These are phyloP conservation scores for Nectriaceae sp. DNA, from an alignment of 2,329 filamentous ascomycete species.

Conservation along the genomic window DNA sequence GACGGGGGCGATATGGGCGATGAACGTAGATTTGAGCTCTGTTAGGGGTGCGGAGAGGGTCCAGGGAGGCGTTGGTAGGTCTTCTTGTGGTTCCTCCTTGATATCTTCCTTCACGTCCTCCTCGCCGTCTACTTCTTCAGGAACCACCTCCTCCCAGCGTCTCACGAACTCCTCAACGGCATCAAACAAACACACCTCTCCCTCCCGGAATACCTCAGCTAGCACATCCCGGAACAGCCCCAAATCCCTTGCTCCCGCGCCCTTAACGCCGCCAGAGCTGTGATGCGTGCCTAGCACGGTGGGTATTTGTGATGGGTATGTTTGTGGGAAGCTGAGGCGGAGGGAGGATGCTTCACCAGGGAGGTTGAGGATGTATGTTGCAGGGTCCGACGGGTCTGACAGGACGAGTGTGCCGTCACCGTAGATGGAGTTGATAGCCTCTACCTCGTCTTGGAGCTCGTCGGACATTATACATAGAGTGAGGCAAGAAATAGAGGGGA, in stretches of 20 bases:
- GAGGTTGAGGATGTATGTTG: constrained; percentile 64
- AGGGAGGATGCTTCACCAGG: constrained; percentile 63
- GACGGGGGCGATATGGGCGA: constrained; percentile 75
- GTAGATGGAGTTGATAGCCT: constrained; percentile 85
- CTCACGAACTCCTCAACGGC: constrained; percentile 74
- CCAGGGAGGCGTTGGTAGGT: constrained; percentile 55
- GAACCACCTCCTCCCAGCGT: constrained; percentile 36
- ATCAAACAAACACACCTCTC: constrained; percentile 86
- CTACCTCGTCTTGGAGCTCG: constrained; percentile 71
- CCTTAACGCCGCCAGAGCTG: constrained; percentile 71
- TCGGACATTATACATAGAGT: too few species aligned
- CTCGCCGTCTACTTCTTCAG: constrained; percentile 18
- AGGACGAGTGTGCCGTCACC: constrained; percentile 63
- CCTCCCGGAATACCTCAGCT: constrained; percentile 66
- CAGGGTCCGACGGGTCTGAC: constrained; percentile 22
- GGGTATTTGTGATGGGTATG: constrained; percentile 77
- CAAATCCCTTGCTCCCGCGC: constrained; percentile 73
- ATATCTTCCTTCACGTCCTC: constrained; percentile 21
- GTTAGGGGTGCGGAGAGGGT: constrained; percentile 69
- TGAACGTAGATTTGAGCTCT: constrained; percentile 86
- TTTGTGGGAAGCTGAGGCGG: constrained; percentile 66
- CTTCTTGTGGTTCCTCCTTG: constrained; percentile 19
- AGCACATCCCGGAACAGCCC: constrained; percentile 69
- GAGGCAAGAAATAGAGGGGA: too few species aligned
- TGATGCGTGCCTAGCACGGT: constrained; percentile 78